phyloP scores from a whole-genome alignment of 805 yeast species.

The Torulaspora quercuum region DNA sequence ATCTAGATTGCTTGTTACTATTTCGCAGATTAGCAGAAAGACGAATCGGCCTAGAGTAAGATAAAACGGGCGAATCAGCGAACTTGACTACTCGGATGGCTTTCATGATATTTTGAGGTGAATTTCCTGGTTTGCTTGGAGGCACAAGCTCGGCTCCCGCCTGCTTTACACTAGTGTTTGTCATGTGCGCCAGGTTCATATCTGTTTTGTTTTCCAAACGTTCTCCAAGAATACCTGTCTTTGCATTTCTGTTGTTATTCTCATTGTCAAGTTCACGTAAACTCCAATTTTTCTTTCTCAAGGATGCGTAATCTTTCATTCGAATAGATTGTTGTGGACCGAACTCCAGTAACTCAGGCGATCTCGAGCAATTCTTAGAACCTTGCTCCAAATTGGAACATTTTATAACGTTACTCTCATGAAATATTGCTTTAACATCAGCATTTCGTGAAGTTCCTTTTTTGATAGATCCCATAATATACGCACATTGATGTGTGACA shows the following conservation, averaged over 20 bases:
- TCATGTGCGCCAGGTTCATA: too few relatives aligned
- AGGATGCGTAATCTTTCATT: conserved; percentile 21
- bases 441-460: conserved; percentile 26
- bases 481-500: conserved; percentile 21
- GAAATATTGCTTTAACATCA: conserved; percentile 31
- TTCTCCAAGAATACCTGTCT: not conserved
- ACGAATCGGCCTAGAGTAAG: conserved; percentile 9
- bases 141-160: too few relatives aligned
- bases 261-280: not conserved
- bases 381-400: conserved; percentile 12
- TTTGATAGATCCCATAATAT: conserved; percentile 25
- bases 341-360: conserved; percentile 21
- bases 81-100: conserved; percentile 7
- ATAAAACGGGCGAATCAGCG: conserved; percentile 5
- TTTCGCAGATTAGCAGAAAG: not conserved
- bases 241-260: not conserved
- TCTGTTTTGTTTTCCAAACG: too few relatives aligned
- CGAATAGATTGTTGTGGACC: conserved; percentile 20
- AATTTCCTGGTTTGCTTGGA: too few relatives aligned
- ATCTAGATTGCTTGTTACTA: not conserved
- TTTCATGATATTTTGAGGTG: too few relatives aligned
- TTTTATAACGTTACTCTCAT: conserved; percentile 29
- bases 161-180: too few relatives aligned
- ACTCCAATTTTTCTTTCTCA: conserved; percentile 3
- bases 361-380: not conserved